Evolutionary conservation across 2,329 filamentous ascomycete genomes (phyloP).

Genomic region (Biscogniauxia sp.): DNA sequence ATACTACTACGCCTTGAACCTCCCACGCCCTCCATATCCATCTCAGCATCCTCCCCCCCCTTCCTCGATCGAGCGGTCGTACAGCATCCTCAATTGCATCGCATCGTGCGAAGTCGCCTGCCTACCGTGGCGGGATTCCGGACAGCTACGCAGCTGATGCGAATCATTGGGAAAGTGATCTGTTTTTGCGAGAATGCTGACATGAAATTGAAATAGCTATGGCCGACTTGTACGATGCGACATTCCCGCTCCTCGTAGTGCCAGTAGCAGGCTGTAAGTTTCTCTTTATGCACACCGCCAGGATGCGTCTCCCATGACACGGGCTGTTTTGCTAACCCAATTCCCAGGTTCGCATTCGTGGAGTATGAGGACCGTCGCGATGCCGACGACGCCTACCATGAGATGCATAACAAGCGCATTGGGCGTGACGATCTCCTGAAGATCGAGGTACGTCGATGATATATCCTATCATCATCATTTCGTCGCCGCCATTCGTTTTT

Average conservation of each 20-base stretch:
- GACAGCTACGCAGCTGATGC: slow-evolving; percentile 32
- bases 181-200: slow-evolving; percentile 41
- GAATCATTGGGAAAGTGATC: slow-evolving; percentile 31
- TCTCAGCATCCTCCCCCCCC: slow-evolving; percentile 37
- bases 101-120: slow-evolving; percentile 36
- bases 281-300: background rate
- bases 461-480: background rate
- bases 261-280: slow-evolving; percentile 93
- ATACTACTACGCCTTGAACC: slow-evolving; percentile 17
- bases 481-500: slow-evolving; percentile 3
- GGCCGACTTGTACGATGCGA: slow-evolving; percentile 97
- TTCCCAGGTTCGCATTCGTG: slow-evolving; percentile 83
- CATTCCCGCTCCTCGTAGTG: slow-evolving; percentile 92
- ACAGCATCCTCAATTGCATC: slow-evolving; percentile 33
- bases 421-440: slow-evolving; percentile 93
- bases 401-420: slow-evolving; percentile 99
- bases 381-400: slow-evolving; percentile 97
- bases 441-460: slow-evolving; percentile 74
- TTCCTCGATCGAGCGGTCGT: slow-evolving; percentile 48
- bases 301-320: background rate
- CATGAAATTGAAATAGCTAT: slow-evolving; percentile 63
- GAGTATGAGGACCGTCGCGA: slow-evolving; percentile 98
- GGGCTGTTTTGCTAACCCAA: slow-evolving; percentile 11
- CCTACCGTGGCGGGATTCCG: slow-evolving; percentile 33
- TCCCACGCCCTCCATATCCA: slow-evolving; percentile 32